Evolutionary conservation across 441 rosid species (phyloP).

Genomic region (Erodium moschatum): DNA sequence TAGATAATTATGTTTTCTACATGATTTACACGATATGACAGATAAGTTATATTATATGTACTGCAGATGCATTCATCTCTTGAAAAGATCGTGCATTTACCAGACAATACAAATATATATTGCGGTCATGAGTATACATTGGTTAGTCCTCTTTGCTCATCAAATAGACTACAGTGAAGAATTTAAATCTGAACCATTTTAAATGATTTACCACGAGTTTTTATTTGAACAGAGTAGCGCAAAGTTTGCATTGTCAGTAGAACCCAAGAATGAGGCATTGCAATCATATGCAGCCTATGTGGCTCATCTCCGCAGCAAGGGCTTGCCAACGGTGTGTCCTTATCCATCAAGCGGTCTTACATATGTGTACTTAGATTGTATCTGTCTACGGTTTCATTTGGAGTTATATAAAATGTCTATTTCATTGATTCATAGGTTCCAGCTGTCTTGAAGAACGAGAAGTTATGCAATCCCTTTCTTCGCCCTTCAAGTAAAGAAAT

Average conservation of each 20-base stretch:
- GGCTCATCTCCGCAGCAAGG: slow-evolving; percentile 72
- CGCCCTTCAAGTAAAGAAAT: slow-evolving; percentile 65
- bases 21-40: neutral
- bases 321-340: slow-evolving; percentile 52
- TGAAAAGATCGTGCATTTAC: slow-evolving; percentile 5
- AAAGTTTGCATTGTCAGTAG: slow-evolving; percentile 80
- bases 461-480: slow-evolving; percentile 87
- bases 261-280: slow-evolving; percentile 78
- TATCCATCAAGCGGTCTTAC: neutral
- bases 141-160: slow-evolving; percentile 11
- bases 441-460: slow-evolving; percentile 66
- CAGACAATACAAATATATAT: slow-evolving; percentile 3
- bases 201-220: slow-evolving; percentile 13
- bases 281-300: slow-evolving; percentile 66
- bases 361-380: neutral
- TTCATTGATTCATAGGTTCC: slow-evolving; percentile 46
- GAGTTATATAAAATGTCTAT: neutral
- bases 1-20: neutral
- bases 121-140: slow-evolving; percentile 7
- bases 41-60: neutral
- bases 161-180: neutral
- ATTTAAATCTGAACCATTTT: slow-evolving; percentile 7
- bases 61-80: slow-evolving; percentile 9
- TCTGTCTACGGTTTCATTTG: neutral
- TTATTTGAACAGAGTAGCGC: slow-evolving; percentile 54